Percentiles rank a stretch among this genome's conserved stretches.
These are phyloP conservation scores for Hypomontagnella monticulosa DNA, from an alignment of 495 filamentous ascomycete species.

Conservation along the genomic window DNA sequence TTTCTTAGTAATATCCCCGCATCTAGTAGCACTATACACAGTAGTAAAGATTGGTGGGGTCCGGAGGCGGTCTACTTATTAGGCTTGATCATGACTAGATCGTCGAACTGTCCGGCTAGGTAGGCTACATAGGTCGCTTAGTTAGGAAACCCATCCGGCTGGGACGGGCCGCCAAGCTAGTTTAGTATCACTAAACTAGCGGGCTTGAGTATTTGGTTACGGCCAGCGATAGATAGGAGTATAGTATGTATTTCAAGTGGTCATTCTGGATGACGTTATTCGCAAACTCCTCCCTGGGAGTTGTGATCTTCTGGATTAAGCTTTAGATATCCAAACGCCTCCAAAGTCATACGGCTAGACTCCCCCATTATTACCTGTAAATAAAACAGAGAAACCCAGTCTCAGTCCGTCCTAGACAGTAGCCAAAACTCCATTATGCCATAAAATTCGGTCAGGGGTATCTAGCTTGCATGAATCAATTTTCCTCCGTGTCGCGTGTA, in stretches of 20 bases:
- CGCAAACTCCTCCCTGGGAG: slow-evolving; percentile 9
- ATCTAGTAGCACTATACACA: slow-evolving; percentile 2
- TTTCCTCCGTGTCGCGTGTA: slow-evolving; percentile 17
- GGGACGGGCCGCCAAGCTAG: slow-evolving; percentile 35
- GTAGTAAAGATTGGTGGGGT: slow-evolving; percentile 15
- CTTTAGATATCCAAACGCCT: slow-evolving; percentile 23
- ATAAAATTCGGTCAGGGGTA: slow-evolving; percentile 34
- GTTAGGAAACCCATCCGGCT: slow-evolving; percentile 16
- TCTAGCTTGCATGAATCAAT: slow-evolving; percentile 35
- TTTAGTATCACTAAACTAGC: slow-evolving; percentile 14
- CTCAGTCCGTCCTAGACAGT: slow-evolving; percentile 15
- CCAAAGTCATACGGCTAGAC: slow-evolving; percentile 15
- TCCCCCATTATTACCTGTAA: slow-evolving; percentile 7
- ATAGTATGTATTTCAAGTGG: slow-evolving; percentile 3
- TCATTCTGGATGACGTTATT: not conserved
- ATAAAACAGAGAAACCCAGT: slow-evolving; percentile 18
- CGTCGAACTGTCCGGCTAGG: not conserved
- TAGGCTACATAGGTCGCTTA: not conserved
- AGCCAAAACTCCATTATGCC: slow-evolving; percentile 29
- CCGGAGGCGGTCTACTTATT: not conserved
- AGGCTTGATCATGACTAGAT: not conserved
- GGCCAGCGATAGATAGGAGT: not conserved
- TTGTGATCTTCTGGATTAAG: slow-evolving; percentile 15
- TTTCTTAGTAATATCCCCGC: slow-evolving; percentile 15
- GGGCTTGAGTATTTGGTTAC: slow-evolving; percentile 1